Evolutionary conservation across 495 filamentous ascomycete genomes (phyloP), one percentile per base, ranked within the genome.

Genomic region (Penicillium longicatenatum): DNA sequence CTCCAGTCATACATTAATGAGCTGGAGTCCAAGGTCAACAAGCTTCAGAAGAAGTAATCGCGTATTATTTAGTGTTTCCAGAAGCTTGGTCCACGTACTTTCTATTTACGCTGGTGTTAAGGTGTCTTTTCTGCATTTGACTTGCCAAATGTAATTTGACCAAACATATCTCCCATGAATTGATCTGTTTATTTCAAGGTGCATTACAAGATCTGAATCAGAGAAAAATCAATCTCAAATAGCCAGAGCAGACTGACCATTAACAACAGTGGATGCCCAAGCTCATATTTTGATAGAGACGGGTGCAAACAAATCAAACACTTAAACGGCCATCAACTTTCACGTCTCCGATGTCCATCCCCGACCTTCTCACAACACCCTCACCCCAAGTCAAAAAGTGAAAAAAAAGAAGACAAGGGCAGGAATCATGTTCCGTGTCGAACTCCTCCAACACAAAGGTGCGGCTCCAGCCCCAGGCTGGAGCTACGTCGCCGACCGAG

Each of bases 401-500:
- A 47, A 30, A 30, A 21, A 46, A 35, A 47, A 29, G 30, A 21
- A 50, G 19, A 19, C 26, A 21, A 31, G 6, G 11, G 26, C 55
- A 29, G 26, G 8, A 19, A 52, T 31, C 11, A 87, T 87, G 82
- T 85, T 86, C 53, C 79, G 74, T 48, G 83, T 97, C 63, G 86
- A 93, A 70, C 84, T 93, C 48, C 75, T 97, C 45, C 86, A 90
- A 16, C 65, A 86, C 78, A 81, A 87, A 4, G 83, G 83, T 42
- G 84, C 84, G 19, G 81, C 82, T 54, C 75, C 78, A 49, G 89
- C 89, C 2, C 92, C 92, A 0, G 92, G 92, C 58, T 97, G 89
- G 86, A 89, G 90, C 41, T 94, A 94, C 70, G 91, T 96, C 19
- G 84, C 90, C 31, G 89, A 95, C 62, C 84, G 82, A n/a, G 82